Base-by-base conservation (phyloP, 306 rosid genomes). In the Cucumis cinereus region DNA sequence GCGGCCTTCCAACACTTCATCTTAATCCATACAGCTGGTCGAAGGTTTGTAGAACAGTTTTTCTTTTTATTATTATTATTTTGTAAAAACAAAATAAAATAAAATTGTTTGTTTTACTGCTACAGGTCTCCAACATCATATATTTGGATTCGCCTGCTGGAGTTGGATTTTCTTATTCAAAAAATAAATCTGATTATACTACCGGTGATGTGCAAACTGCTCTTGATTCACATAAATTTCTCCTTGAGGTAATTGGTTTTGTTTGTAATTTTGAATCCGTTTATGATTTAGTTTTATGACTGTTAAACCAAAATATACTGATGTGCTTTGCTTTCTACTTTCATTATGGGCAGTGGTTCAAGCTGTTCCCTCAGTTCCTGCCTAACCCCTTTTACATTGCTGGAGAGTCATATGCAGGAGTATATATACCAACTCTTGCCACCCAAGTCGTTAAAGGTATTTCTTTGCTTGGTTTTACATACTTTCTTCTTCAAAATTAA, bases 111-210 rank as follows among this genome's bases (percentile, higher is more conserved):
- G 79, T 77, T 63, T 87, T 66, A 61, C 47, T 43, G 17, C 85
- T 74, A 33, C 66, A 94, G 98, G 97, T 94, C 75, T 90, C 98
- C 83, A 94, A 83, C 77, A 73, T 94, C 45, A 78, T 94, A 86
- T 91, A 91, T 84, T 72, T 94, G 91, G 98, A 94, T 83, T 94
- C 98, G 77, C 98, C 98, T 33, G 97, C 90, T 85, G 98, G 98
- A 75, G 97, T 90, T 78, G 98, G 98, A 12, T 79, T 86, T 23
- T 94, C 97, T 45, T 94, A 91, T 88, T 91, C 98, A 16, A 40
- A 87, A 64, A 89, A 87, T 81, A 22, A 35, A 67, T 75, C 87
- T 40, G 97, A 91, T 82, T 94, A 94, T 64, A 1, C 0, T 43
- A 94, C 98, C 41, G 97, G 97, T 49, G 98, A 94, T 82, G 30